phyloP scores from a whole-genome alignment of 2,329 filamentous ascomycete genomes.

The Fusarium protoensiforme region DNA sequence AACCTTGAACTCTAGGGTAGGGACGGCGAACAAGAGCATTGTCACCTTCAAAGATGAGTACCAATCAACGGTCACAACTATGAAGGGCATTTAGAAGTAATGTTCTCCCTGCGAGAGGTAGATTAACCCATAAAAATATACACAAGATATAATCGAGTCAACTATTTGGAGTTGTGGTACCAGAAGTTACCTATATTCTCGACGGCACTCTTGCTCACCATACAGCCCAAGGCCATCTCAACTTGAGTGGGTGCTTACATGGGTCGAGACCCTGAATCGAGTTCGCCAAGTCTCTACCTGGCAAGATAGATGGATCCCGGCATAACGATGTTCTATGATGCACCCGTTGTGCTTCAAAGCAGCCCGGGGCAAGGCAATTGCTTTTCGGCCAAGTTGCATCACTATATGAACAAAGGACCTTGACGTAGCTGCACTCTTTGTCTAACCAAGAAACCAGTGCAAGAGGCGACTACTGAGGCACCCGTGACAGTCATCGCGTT shows the following conservation, averaged over 20 bases:
- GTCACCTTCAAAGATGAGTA: not conserved
- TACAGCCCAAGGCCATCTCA: not conserved
- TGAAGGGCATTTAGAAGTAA: not conserved
- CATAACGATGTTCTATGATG: not conserved
- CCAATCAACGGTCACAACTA: not conserved
- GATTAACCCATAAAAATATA: not conserved
- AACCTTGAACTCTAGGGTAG: not conserved
- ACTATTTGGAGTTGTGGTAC: not conserved
- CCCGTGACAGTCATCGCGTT: not conserved
- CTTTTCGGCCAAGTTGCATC: not conserved
- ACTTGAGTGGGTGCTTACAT: not conserved
- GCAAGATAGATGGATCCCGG: not conserved
- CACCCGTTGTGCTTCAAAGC: not conserved
- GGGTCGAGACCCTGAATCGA: not conserved
- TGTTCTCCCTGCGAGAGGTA: rapidly evolving
- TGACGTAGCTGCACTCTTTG: not conserved
- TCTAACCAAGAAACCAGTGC: not conserved
- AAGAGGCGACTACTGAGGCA: not conserved
- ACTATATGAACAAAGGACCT: not conserved
- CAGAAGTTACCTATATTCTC: not conserved
- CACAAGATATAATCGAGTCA: not conserved
- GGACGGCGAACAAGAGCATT: not conserved
- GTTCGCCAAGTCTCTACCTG: not conserved
- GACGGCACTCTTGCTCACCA: not conserved
- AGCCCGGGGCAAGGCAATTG: not conserved